Conservation (phyloP, 2,329 filamentous ascomycete species). For the Ilyonectria destructans region DNA sequence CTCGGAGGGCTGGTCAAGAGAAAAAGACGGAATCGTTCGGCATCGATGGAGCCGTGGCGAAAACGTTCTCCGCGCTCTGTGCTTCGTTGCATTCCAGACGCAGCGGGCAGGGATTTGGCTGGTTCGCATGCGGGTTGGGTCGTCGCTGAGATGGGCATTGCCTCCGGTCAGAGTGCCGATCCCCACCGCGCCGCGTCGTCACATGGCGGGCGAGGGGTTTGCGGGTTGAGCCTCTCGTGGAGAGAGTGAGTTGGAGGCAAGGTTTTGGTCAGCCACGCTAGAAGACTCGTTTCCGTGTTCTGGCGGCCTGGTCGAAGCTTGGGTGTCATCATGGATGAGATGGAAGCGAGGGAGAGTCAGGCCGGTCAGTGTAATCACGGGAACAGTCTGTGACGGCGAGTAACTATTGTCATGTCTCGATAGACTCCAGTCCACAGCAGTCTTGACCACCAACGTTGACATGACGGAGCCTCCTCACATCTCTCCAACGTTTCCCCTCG, state of each 20-base stretch:
- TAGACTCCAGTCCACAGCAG: background rate
- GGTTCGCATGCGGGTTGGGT: too few species aligned
- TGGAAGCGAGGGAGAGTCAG: background rate
- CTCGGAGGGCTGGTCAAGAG: too few species aligned
- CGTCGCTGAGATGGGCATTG: too few species aligned
- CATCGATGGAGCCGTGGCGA: background rate
- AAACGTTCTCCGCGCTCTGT: too few species aligned
- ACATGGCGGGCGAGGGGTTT: background rate
- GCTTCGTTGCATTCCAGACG: too few species aligned
- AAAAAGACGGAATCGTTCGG: background rate
- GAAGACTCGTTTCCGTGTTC: background rate
- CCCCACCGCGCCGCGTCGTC: background rate
- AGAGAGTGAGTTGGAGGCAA: background rate
- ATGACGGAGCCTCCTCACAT: background rate
- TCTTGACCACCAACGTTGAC: background rate
- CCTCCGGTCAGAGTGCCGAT: background rate
- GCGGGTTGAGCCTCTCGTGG: background rate
- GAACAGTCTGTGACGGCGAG: background rate
- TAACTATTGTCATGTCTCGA: background rate
- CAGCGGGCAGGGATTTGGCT: too few species aligned
- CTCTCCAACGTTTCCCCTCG: background rate
- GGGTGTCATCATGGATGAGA: background rate
- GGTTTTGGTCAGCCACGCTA: background rate
- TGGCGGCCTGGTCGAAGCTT: background rate
- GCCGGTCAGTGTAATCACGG: too few species aligned